Evolutionary conservation across 768 basidiomycete genomes (phyloP), one percentile per base, ranked within the genome.

Genomic region (Boletus vermiculosoides): DNA sequence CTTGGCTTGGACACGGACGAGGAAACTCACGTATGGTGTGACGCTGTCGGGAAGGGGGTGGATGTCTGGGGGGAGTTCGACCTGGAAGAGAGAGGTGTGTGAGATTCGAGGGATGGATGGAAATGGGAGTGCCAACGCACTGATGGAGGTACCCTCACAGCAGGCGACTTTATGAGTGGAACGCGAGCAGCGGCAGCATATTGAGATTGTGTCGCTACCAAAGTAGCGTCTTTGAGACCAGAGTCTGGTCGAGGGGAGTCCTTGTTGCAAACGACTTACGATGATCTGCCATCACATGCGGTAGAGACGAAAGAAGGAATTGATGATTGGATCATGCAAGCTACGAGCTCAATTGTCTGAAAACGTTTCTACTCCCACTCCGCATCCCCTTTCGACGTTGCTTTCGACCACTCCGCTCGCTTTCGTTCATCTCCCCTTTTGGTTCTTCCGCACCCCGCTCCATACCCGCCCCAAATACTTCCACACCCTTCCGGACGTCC

Each of bases 31-130:
- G 69, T 98, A 98, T 59, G 91, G 83, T 2, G 85, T 86, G 5
- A 98, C 87, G 36, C 89, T 90, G 25, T 94, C 91, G 5, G 96
- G 96, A 0, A 98, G 79, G 0, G 96, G 96, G 63, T 98, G 95
- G 23, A 98, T 93, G 66, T 98, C 94, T 46, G 83, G 88, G 5
- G 96, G 93, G 5, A 94, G 77, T 60, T 88, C 80, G 28, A 97
- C 84, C 95, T 98, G 56, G n/a, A 31, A 40, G 36, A 23, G 28
- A 25, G 18, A 20, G n/a, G 3, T 11, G 40, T 0, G 25, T 61
- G 39, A 58, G 58, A 42, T 25, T 13, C 13, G 28, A n/a, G 30
- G 23, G 37, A 49, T 15, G 20, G 10, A 15, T 15, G 20, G 10
- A 15, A 20, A 16, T 8, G 31, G 7, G 30, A 36, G 41, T 12